Percentiles rank a stretch among this genome's conserved stretches.
phyloP scores from a whole-genome alignment of 1,139 yeast genomes.

The Blastobotrys elegans region DNA sequence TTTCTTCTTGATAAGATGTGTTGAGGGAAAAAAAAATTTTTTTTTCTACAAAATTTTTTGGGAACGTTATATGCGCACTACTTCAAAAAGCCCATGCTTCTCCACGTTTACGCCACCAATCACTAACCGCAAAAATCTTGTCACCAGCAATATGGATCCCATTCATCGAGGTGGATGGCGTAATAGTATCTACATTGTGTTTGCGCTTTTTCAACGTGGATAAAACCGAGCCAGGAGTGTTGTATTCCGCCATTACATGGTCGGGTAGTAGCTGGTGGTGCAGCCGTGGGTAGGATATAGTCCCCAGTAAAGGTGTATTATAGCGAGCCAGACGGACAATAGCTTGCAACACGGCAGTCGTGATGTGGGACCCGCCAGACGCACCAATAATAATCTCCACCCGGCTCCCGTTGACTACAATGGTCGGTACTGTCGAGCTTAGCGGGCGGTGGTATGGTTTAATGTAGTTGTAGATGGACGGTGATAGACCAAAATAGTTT shows the following conservation, averaged over 20 bases:
- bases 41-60: background rate
- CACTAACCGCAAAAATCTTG: conserved; percentile 49
- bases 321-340: conserved; percentile 60
- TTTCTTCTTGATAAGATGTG: conserved; percentile 1
- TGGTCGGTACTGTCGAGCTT: conserved; percentile 76
- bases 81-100: conserved; percentile 38
- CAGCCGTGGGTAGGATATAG: conserved; percentile 71
- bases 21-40: background rate
- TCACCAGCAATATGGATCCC: conserved; percentile 40
- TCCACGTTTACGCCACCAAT: conserved; percentile 54
- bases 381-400: conserved; percentile 74
- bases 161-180: conserved; percentile 47
- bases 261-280: conserved; percentile 91
- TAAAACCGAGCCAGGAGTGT: conserved; percentile 36
- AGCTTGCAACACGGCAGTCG: conserved; percentile 81
- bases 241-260: conserved; percentile 53
- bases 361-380: conserved; percentile 89
- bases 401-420: conserved; percentile 46
- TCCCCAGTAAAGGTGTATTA: conserved; percentile 53
- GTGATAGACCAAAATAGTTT: conserved; percentile 76
- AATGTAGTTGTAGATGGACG: conserved; percentile 74
- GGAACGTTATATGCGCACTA: background rate
- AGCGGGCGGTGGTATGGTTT: conserved; percentile 76
- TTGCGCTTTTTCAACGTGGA: conserved; percentile 38
- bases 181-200: conserved; percentile 35